phyloP scores from a whole-genome alignment of 208 protist species.

The Leptomonas pyrrhocoris region DNA sequence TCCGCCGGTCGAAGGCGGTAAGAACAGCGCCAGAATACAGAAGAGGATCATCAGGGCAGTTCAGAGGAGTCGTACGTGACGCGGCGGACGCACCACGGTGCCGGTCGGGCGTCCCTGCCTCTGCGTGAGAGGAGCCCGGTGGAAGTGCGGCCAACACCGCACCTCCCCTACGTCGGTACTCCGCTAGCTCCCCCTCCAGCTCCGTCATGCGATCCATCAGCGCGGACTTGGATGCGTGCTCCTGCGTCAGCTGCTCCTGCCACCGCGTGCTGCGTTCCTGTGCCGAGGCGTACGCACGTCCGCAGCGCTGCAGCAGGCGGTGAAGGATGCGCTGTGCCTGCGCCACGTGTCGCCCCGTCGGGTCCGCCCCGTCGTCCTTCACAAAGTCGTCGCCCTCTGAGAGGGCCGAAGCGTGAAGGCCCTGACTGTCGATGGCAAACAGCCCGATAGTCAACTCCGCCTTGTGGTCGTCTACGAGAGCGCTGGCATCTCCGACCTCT shows the following conservation, averaged over 20 bases:
- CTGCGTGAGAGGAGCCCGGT: not conserved
- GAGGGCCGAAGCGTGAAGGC: not conserved
- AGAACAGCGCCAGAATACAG: no score
- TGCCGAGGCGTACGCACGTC: slow-evolving; percentile 27
- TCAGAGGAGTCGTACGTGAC: no score
- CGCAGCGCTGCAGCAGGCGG: slow-evolving; percentile 28
- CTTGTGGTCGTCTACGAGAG: not conserved
- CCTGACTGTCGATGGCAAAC: not conserved
- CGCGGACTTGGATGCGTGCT: slow-evolving; percentile 20
- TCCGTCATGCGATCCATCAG: slow-evolving; percentile 24
- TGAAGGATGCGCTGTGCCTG: slow-evolving; percentile 14
- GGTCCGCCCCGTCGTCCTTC: not conserved
- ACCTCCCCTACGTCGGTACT: not conserved
- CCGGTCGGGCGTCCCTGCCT: not conserved
- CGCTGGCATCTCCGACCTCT: not conserved
- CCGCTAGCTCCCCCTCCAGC: slow-evolving; percentile 27
- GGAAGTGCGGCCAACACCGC: not conserved
- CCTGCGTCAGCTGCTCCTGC: slow-evolving; percentile 19
- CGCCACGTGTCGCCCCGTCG: slow-evolving; percentile 11
- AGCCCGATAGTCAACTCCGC: not conserved
- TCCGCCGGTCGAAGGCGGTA: no score
- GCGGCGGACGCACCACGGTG: no score
- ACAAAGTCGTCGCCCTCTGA: not conserved
- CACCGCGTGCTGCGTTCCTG: slow-evolving; percentile 23
- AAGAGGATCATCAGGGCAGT: no score